Base-by-base conservation (phyloP, 2,329 filamentous ascomycete genomes). In the Tolypocladium pustulatum region DNA sequence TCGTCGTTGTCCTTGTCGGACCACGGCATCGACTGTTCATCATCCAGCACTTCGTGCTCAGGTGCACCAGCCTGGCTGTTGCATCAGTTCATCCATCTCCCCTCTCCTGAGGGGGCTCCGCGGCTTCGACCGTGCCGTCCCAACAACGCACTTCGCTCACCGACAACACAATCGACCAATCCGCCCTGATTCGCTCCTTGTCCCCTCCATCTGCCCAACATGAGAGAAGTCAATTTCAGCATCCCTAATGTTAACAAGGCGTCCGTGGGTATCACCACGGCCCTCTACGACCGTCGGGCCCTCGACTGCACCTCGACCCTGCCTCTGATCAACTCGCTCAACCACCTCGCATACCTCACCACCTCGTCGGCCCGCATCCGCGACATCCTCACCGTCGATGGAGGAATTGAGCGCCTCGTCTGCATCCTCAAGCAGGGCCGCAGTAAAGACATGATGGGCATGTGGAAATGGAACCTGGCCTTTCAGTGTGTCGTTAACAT, bases 401-500 rank as follows among this genome's bases (percentile, higher is more conserved):
- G 94, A 75, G 94, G 94, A 62, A 94, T 99, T 73, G 94, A 99
- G 78, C 81, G 93, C 64, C 80, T 99, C 66, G 90, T 99, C 71
- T 97, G 91, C 82, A 97, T 99, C 70, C 84, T 99, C 73, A 99
- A 99, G 76, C 91, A 96, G 75, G 94, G 94, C 63, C 84, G 94
- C 71, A 97, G 90, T 76, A 95, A 92, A 75, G 93, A 99, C 72
- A 88, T 97, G 86, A 97, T 97, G 93, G 93, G 97, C 73, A 96
- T 96, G 90, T 99, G 94, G 94, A 97, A 97, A 76, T 99, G 94
- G 94, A 99, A 97, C 70, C 82, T 99, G 62, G 94, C 94, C 57
- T 99, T 99, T 73, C 94, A 97, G 75, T 99, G 94, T 73, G 92
- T 97, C 64, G 94, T 99, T 71, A 99, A 99, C 74, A 97, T 99